Evolutionary conservation across 2,329 filamentous ascomycete species (phyloP).

Genomic region (Sphaerulina populicola): DNA sequence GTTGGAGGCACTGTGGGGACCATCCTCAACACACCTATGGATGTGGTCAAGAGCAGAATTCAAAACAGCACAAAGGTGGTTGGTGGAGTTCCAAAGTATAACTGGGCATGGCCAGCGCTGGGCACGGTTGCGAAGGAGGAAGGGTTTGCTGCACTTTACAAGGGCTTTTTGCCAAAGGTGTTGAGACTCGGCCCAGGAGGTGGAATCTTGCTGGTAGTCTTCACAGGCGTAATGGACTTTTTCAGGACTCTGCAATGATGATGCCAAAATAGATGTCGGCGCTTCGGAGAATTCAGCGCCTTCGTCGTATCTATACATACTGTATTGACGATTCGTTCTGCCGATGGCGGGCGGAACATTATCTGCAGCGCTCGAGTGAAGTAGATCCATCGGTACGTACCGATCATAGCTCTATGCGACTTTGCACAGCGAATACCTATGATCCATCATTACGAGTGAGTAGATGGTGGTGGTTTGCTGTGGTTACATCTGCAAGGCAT

Average conservation of each 20-base stretch:
- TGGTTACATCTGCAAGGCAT: no score
- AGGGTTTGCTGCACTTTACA: constrained; percentile 85
- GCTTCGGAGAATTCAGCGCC: no score
- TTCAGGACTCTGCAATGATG: constrained; percentile 52
- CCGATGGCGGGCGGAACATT: no score
- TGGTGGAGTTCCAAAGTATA: constrained; percentile 86
- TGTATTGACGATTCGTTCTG: no score
- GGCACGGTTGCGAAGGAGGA: constrained; percentile 86
- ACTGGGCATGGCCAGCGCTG: constrained; percentile 90
- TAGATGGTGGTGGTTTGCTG: no score
- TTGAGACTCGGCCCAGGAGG: constrained; percentile 64
- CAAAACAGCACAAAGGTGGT: constrained; percentile 82
- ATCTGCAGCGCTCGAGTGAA: no score
- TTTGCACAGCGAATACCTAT: no score
- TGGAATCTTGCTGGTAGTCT: constrained; percentile 72
- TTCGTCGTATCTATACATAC: no score
- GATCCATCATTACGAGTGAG: no score
- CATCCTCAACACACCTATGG: constrained; percentile 87
- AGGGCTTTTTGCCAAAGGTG: constrained; percentile 96
- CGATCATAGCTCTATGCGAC: no score
- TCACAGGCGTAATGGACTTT: constrained; percentile 85
- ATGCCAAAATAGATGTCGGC: not conserved
- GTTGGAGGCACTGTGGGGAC: constrained; percentile 87
- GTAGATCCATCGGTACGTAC: no score
- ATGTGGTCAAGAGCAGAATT: constrained; percentile 96